phyloP scores from a whole-genome alignment of 2,329 filamentous ascomycete genomes.

The Stylonectria norvegica region DNA sequence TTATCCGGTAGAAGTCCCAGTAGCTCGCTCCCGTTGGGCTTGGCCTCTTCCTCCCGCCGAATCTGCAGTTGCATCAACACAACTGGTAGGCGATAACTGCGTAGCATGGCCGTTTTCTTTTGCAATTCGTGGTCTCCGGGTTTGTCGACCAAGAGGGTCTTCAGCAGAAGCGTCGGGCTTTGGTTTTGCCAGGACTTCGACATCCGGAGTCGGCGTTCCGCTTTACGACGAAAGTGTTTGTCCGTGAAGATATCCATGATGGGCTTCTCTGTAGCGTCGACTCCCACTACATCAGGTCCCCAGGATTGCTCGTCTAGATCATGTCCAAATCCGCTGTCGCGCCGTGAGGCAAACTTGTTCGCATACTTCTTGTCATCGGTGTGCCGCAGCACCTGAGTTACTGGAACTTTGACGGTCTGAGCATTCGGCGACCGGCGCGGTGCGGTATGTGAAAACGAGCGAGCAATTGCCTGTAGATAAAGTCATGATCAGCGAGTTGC shows the following conservation, averaged over 20 bases:
- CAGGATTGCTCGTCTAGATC: neutral
- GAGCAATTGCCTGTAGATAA: constrained; percentile 9
- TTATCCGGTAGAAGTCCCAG: constrained; percentile 24
- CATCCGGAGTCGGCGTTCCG: constrained; percentile 20
- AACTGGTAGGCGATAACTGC: constrained; percentile 27
- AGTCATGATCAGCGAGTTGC: neutral
- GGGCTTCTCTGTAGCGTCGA: neutral
- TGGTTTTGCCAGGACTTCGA: constrained; percentile 21
- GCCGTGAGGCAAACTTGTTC: neutral
- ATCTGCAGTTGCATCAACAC: constrained; percentile 33
- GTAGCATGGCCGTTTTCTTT: constrained; percentile 21
- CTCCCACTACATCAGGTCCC: too few species aligned
- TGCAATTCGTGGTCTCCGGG: constrained; percentile 7
- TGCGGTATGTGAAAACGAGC: neutral
- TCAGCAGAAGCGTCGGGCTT: constrained; percentile 25
- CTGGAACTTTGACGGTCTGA: constrained; percentile 5
- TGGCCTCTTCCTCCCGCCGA: constrained; percentile 18
- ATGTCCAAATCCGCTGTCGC: neutral
- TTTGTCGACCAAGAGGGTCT: constrained; percentile 15
- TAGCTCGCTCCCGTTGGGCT: constrained; percentile 14
- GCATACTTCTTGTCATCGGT: constrained; percentile 1
- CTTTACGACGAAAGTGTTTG: constrained; percentile 4
- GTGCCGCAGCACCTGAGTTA: neutral
- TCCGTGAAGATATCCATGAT: constrained; percentile 3
- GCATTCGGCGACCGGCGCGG: constrained; percentile 1